Percentiles rank a stretch among this genome's conserved stretches.
phyloP scores from a whole-genome alignment of 2,329 filamentous ascomycete species.

The Colletotrichum karsti region DNA sequence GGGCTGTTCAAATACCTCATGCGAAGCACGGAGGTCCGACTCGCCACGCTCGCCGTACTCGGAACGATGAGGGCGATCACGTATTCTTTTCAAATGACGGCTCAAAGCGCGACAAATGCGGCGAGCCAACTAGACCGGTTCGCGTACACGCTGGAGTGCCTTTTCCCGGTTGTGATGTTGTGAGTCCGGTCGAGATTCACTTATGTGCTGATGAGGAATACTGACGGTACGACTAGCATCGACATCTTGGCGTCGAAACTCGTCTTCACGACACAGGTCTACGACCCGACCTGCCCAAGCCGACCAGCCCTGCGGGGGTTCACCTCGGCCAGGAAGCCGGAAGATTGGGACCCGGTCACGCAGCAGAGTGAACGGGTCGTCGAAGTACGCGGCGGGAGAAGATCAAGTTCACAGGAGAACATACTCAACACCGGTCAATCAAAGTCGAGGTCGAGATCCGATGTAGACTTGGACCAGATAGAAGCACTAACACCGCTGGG shows the following conservation, averaged over 20 bases:
- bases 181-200: conserved; percentile 35
- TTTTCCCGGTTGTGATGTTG: conserved; percentile 51
- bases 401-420: background rate
- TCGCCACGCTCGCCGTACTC: conserved; percentile 46
- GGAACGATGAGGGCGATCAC: conserved; percentile 49
- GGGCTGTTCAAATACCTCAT: conserved; percentile 49
- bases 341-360: background rate
- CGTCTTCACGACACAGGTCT: conserved; percentile 30
- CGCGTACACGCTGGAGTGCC: conserved; percentile 49
- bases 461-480: background rate
- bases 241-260: conserved; percentile 45
- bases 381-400: background rate
- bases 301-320: background rate
- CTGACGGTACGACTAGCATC: conserved; percentile 37
- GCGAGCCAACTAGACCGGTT: conserved; percentile 51
- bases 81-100: conserved; percentile 47
- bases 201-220: background rate
- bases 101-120: conserved; percentile 44
- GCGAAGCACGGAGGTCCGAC: conserved; percentile 48
- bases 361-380: background rate
- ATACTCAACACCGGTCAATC: background rate
- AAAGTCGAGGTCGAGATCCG: background rate
- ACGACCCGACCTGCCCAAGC: background rate
- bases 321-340: background rate
- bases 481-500: background rate